A percentile compares a stretch with the other conserved stretches of the same genome.
Conservation (phyloP, 228 moss, liverwort and hornwort genomes). For the Sphagnum magellanicum region DNA sequence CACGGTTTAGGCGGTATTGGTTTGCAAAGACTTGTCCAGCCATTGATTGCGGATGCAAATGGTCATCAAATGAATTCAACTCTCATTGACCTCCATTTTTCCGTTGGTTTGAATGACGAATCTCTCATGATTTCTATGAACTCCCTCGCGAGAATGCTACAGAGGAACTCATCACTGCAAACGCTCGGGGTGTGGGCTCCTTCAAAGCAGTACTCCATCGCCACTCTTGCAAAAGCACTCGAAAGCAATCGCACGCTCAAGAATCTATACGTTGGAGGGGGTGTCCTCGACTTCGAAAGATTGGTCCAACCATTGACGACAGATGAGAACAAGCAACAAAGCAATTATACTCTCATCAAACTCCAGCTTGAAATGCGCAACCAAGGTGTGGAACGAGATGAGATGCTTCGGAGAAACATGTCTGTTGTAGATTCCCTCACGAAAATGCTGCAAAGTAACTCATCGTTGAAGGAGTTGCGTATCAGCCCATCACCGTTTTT, state of each 20-base stretch:
- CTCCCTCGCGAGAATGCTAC: too few species aligned
- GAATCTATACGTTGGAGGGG: not conserved
- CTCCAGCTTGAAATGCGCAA: not conserved
- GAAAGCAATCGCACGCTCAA: too few species aligned
- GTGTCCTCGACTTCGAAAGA: not conserved
- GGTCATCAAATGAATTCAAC: not conserved
- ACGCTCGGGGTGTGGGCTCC: not conserved
- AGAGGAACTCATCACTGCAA: slow-evolving; percentile 1
- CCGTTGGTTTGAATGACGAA: too few species aligned
- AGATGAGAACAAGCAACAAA: not conserved
- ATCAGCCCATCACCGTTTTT: not conserved
- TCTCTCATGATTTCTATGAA: too few species aligned
- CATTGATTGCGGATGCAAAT: not conserved
- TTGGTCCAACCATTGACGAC: not conserved
- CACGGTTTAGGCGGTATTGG: too few species aligned
- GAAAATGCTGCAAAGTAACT: not conserved
- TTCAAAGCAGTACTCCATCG: too few species aligned
- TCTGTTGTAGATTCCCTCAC: too few species aligned
- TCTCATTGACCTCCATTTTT: not conserved
- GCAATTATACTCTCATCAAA: not conserved
- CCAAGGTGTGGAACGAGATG: not conserved
- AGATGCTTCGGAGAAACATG: not conserved
- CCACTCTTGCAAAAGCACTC: too few species aligned
- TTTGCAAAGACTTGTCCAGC: not conserved
- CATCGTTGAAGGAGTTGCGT: not conserved